phyloP scores from a whole-genome alignment of 805 yeast genomes.

The Zygosaccharomyces bisporus region DNA sequence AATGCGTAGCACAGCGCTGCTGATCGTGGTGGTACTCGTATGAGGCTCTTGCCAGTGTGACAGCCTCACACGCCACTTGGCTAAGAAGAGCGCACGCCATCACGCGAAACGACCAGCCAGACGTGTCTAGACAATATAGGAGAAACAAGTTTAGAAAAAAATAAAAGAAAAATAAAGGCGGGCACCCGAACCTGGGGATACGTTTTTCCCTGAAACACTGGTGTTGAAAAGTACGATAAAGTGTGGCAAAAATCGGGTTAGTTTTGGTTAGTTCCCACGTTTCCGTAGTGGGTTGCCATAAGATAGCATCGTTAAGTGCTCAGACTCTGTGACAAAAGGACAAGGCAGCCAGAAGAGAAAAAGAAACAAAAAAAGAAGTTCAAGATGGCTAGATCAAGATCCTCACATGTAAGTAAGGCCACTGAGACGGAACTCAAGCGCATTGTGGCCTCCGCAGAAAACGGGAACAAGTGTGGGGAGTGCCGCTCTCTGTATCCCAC shows the following conservation, averaged over 20 bases:
- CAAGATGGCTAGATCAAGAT: constrained; percentile 7
- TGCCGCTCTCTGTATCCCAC: constrained; percentile 65
- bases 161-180: not conserved
- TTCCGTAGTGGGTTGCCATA: not conserved
- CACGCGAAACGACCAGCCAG: not conserved
- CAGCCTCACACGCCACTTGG: not conserved
- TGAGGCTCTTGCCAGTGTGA: not conserved
- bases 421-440: constrained; percentile 52
- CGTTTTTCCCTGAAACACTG: not conserved
- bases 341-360: not conserved
- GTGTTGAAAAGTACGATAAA: not conserved
- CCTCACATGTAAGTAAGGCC: constrained; percentile 6
- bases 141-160: not conserved
- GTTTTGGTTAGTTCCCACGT: not conserved
- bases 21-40: not conserved
- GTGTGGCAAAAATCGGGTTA: not conserved
- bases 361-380: not conserved
- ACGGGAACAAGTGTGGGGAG: constrained; percentile 74
- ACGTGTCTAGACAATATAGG: not conserved
- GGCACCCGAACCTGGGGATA: not conserved
- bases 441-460: constrained; percentile 54
- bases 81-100: not conserved
- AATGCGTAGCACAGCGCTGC: too few species aligned
- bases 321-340: not conserved
- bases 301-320: not conserved